These are phyloP conservation scores for Epichloe glyceriae DNA, from an alignment of 2,329 filamentous ascomycete species.

Conservation along the genomic window DNA sequence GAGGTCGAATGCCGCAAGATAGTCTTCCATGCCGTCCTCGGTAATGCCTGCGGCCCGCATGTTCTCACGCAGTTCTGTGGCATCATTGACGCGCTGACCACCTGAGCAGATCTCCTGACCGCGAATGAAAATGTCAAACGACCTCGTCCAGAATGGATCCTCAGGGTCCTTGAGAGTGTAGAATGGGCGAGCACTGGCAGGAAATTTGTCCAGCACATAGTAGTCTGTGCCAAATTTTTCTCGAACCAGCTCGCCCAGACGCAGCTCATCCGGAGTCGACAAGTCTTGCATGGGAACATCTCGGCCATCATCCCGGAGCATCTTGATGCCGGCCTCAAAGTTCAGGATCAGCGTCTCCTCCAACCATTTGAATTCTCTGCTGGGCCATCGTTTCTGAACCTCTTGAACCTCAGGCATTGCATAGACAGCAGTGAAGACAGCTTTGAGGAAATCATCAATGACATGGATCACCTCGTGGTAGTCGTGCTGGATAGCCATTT, in stretches of 20 bases:
- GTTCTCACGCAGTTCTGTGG: slow-evolving; percentile 58
- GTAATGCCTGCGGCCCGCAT: slow-evolving; percentile 67
- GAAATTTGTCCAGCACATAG: slow-evolving; percentile 92
- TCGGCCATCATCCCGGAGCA: slow-evolving; percentile 74
- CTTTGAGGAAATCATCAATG: slow-evolving; percentile 70
- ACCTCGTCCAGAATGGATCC: slow-evolving; percentile 66
- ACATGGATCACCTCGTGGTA: slow-evolving; percentile 77
- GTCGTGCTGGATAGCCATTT: slow-evolving; percentile 81
- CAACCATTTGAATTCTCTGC: slow-evolving; percentile 74
- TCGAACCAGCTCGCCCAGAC: slow-evolving; percentile 71
- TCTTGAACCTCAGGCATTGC: slow-evolving; percentile 56
- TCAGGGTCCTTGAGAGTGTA: slow-evolving; percentile 77
- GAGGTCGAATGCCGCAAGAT: slow-evolving; percentile 77
- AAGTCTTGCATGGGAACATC: slow-evolving; percentile 65
- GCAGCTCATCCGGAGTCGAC: slow-evolving; percentile 74
- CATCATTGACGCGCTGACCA: slow-evolving; percentile 83
- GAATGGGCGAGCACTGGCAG: slow-evolving; percentile 70
- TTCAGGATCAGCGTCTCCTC: slow-evolving; percentile 73
- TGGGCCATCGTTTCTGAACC: slow-evolving; percentile 74
- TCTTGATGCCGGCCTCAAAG: slow-evolving; percentile 65
- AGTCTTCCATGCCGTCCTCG: slow-evolving; percentile 77
- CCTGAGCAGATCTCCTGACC: slow-evolving; percentile 89
- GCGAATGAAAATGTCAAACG: slow-evolving; percentile 88
- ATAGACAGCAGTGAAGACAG: slow-evolving; percentile 40
- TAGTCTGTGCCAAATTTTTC: slow-evolving; percentile 83